Conservation (phyloP, 192 early-diverging fungal species). For the Rhizophagus clarus region DNA sequence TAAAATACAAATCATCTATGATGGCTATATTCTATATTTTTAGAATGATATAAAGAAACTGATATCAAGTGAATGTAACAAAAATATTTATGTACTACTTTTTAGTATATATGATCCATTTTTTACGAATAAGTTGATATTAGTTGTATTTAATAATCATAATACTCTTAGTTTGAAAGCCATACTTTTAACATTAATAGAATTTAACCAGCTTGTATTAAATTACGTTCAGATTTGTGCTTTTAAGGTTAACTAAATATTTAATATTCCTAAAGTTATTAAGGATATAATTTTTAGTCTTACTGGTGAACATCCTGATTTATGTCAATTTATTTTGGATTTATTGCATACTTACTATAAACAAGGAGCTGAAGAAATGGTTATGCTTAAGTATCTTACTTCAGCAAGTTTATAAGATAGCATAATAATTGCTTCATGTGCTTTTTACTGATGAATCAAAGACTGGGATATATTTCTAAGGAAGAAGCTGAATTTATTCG, state of each 20-base stretch:
- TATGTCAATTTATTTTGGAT: neutral
- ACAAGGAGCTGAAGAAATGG: no score
- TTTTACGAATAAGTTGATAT: neutral
- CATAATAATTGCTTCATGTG: no score
- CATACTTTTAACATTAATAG: neutral
- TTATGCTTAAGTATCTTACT: no score
- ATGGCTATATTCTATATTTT: neutral
- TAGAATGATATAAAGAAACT: neutral
- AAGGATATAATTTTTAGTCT: neutral
- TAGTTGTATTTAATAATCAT: neutral
- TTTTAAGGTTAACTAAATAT: neutral
- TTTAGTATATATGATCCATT: constrained; percentile 9
- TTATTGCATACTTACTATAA: no score
- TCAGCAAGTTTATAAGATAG: no score
- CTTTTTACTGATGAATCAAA: no score
- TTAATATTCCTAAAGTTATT: neutral
- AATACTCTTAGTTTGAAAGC: constrained; percentile 20
- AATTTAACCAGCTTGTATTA: neutral
- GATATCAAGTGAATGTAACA: neutral
- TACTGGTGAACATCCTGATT: neutral
- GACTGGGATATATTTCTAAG: no score
- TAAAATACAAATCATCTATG: constrained; percentile 16
- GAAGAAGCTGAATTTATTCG: no score
- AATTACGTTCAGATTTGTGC: neutral
- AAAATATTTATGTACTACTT: constrained; percentile 1